Evolutionary conservation across 75 land plant species (phyloP).

Genomic region (Gnetum montanum): DNA sequence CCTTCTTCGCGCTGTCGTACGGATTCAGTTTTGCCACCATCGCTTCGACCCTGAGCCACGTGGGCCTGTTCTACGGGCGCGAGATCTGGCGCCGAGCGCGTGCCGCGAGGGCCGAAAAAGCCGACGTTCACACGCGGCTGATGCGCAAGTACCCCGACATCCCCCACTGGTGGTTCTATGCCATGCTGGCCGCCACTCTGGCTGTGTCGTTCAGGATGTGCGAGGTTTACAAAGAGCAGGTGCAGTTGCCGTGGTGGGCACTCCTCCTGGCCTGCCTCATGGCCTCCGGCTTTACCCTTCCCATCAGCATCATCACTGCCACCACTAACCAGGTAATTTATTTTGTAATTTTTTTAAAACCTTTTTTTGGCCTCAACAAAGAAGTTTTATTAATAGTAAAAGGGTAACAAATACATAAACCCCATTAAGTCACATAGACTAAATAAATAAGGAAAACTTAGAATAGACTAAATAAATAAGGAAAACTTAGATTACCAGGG

Average conservation of each 20-base stretch:
- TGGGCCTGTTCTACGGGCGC: constrained; percentile 61
- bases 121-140: constrained; percentile 58
- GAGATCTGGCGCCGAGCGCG: neutral
- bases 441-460: neutral
- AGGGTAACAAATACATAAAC: no score
- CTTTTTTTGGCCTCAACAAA: neutral
- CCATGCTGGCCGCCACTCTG: constrained; percentile 29
- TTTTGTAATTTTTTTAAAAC: neutral
- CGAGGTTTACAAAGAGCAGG: constrained; percentile 36
- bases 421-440: no score
- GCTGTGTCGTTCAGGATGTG: constrained; percentile 40
- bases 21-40: constrained; percentile 57
- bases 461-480: no score
- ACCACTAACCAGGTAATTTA: constrained; percentile 72
- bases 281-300: constrained; percentile 73
- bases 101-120: neutral
- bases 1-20: constrained; percentile 61
- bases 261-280: constrained; percentile 61
- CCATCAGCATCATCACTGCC: constrained; percentile 80
- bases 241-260: constrained; percentile 97
- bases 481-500: no score
- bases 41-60: constrained; percentile 66
- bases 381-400: no score
- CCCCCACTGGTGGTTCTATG: constrained; percentile 79
- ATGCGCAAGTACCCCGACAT: constrained; percentile 63